Conservation (phyloP, 805 yeast species). For the Kodamaea restingae region DNA sequence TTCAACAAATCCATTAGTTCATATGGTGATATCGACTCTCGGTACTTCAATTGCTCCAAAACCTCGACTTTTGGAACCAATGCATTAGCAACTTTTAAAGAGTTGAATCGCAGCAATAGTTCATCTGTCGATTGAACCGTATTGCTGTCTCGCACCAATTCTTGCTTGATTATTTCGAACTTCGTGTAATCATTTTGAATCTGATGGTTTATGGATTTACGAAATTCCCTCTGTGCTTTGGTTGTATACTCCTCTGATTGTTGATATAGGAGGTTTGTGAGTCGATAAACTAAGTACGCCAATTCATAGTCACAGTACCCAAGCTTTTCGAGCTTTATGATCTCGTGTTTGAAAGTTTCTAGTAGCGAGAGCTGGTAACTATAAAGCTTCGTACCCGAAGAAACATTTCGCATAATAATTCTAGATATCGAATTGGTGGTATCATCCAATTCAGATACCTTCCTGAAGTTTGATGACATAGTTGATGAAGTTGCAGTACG, state of each 20-base stretch:
- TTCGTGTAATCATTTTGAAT: conserved; percentile 4
- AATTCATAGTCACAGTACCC: conserved; percentile 37
- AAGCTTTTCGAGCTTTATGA: conserved; percentile 21
- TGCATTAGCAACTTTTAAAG: conserved; percentile 10
- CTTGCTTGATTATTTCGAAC: conserved; percentile 2
- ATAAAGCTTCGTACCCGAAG: conserved; percentile 16
- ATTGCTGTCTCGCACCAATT: neutral
- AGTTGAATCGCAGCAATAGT: conserved; percentile 23
- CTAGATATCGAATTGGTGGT: conserved; percentile 1
- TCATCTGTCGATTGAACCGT: conserved; percentile 16
- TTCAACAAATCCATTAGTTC: conserved; percentile 2
- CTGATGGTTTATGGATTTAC: conserved; percentile 7
- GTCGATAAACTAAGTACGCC: conserved; percentile 22
- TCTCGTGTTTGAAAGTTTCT: conserved; percentile 33
- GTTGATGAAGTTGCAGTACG: neutral
- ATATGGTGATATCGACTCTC: conserved; percentile 2
- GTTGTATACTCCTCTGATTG: conserved; percentile 4
- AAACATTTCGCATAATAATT: neutral
- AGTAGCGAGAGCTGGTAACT: conserved; percentile 23
- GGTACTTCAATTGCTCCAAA: conserved; percentile 2
- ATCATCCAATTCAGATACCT: conserved; percentile 1
- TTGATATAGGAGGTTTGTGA: conserved; percentile 5
- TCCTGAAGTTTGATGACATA: conserved; percentile 1
- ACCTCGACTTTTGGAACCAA: neutral
- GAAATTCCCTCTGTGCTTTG: conserved; percentile 6